Evolutionary conservation across 108 stramenopile species (phyloP).

Genomic region (Pinguiococcus pyrenoidosus): DNA sequence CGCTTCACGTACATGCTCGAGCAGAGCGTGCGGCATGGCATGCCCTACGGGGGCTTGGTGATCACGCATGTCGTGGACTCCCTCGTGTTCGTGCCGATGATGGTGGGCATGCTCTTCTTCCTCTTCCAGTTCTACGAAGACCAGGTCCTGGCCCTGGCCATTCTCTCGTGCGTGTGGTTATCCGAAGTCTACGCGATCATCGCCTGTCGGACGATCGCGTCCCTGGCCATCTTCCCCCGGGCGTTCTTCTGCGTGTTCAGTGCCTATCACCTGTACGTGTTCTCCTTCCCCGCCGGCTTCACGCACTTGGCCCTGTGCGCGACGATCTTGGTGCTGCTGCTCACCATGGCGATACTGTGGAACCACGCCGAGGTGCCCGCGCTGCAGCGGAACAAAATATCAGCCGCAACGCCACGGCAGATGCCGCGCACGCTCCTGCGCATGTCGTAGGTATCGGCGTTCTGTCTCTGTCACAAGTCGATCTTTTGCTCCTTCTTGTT

Average conservation of each 20-base stretch:
- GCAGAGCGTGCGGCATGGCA: conserved; percentile 41
- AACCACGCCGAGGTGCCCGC: too few relatives aligned
- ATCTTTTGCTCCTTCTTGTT: too few relatives aligned
- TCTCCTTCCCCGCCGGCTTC: conserved; percentile 75
- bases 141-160: conserved; percentile 68
- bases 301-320: conserved; percentile 69
- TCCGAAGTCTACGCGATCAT: conserved; percentile 79
- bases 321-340: too few relatives aligned
- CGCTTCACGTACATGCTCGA: conserved; percentile 70
- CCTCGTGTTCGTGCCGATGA: conserved; percentile 76
- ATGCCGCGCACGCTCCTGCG: too few relatives aligned
- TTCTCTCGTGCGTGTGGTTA: conserved; percentile 68
- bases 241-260: too few relatives aligned
- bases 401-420: too few relatives aligned
- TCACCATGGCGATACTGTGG: too few relatives aligned
- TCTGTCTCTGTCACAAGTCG: too few relatives aligned
- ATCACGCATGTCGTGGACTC: conserved; percentile 46
- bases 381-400: too few relatives aligned
- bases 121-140: conserved; percentile 74
- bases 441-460: too few relatives aligned
- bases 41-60: conserved; percentile 41
- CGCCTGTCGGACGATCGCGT: conserved; percentile 48
- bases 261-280: conserved; percentile 78
- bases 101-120: conserved; percentile 85
- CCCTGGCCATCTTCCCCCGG: conserved; percentile 65